Conservation (phyloP, 1,139 yeast species). For the Pichia inconspicua region DNA sequence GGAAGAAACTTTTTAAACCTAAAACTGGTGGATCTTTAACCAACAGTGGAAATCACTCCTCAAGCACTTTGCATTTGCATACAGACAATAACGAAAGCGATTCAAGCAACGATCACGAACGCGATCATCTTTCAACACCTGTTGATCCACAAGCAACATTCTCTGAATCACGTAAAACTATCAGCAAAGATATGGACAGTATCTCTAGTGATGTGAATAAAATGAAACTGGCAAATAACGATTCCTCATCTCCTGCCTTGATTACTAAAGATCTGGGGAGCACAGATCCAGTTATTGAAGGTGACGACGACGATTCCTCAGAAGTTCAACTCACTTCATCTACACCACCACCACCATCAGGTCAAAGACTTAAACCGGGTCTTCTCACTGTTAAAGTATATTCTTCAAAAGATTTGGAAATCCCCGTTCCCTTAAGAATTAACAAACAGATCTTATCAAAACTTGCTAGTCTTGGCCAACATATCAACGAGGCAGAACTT, state of each 20-base stretch:
- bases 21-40: not conserved
- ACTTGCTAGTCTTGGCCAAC: slow-evolving; percentile 34
- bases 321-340: not conserved
- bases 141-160: slow-evolving; percentile 10
- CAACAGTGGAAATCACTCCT: not conserved
- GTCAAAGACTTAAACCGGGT: slow-evolving; percentile 42
- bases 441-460: slow-evolving; percentile 46
- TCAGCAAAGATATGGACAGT: slow-evolving; percentile 15
- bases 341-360: not conserved
- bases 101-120: not conserved
- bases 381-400: slow-evolving; percentile 63
- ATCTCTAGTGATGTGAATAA: slow-evolving; percentile 10
- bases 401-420: slow-evolving; percentile 48
- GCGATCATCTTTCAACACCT: slow-evolving; percentile 5
- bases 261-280: slow-evolving; percentile 24
- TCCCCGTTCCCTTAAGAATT: slow-evolving; percentile 45
- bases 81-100: slow-evolving; percentile 4
- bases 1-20: slow-evolving; percentile 25
- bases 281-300: slow-evolving; percentile 27
- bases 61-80: not conserved
- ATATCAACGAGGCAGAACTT: slow-evolving; percentile 34
- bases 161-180: slow-evolving; percentile 21
- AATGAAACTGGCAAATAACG: slow-evolving; percentile 1
- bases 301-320: slow-evolving; percentile 5
- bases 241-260: slow-evolving; percentile 12